Base-by-base conservation (phyloP, 2,329 filamentous ascomycete species). In the Aspergillus sp. region DNA sequence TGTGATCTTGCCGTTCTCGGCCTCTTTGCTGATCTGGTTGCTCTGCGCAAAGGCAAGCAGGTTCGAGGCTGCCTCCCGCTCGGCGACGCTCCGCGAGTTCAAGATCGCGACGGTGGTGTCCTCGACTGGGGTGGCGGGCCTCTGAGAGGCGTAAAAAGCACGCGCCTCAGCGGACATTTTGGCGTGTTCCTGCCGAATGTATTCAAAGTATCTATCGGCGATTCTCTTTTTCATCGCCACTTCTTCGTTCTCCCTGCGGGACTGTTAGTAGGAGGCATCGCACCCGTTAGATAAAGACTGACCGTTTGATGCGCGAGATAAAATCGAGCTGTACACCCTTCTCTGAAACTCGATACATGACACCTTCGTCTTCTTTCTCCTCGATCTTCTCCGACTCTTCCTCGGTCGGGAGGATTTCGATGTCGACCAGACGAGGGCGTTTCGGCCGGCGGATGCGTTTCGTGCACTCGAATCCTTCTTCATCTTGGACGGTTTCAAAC, bases 261-360 rank as follows among this genome's bases (percentile, higher is more conserved):
- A 49, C 23, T 10, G 47, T 62, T 50, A 60, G 56, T 40, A 29
- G 50, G 25, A 19, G 25, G 19, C 11, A 3, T 19, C 9, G 16
- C 17, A 45, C 17, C 4, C 11, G 20, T 10, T 25, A 21, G 40
- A 16, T 34, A 21, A 50, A 42, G 14, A 58, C 64, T 46, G 47
- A 66, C 74, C 68, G 70, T 66, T 83, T 84, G 59, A 84, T 76
- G 57, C 79, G 80, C 65, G 79, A 76, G 54, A 96, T 84, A 68
- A 96, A 91, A 65, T 91, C 86, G 11, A 86, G 77, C 63, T 88
- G 81, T 60, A 91, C 78, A 32, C 85, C 85, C 62, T 78, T 78
- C 55, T 84, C 84, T 0, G 83, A 80, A 49, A 91, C 72, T 54
- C 82, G 82, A 68, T 87, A 86, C 19, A 84, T 75, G 23, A 82